phyloP scores from a whole-genome alignment of 495 filamentous ascomycete species.

The Podospora conica region DNA sequence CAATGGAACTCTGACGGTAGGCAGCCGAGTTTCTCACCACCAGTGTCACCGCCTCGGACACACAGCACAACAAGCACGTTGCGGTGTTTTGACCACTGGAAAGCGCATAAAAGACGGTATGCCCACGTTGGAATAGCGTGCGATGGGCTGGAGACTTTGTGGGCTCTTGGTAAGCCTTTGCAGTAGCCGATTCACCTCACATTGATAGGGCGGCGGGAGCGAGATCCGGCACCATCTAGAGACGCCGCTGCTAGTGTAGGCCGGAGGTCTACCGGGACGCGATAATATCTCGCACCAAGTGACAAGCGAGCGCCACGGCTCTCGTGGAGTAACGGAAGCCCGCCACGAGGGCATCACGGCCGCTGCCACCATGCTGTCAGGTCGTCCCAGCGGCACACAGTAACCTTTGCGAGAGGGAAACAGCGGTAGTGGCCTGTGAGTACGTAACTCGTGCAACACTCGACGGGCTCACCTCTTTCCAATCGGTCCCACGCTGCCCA shows the following conservation, averaged over 20 bases:
- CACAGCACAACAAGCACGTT: neutral
- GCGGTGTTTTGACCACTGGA: neutral
- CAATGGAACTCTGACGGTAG: neutral
- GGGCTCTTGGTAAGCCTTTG: neutral
- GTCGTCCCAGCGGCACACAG: neutral
- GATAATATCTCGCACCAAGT: neutral
- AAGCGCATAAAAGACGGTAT: neutral
- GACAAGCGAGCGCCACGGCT: neutral
- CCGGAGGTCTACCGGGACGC: too few species aligned
- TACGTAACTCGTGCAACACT: neutral
- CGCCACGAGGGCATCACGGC: neutral
- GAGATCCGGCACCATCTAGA: neutral
- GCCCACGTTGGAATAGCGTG: neutral
- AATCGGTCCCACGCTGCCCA: neutral
- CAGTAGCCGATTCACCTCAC: neutral
- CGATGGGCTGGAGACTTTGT: neutral
- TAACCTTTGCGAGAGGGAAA: neutral
- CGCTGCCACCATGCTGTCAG: neutral
- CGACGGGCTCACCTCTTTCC: neutral
- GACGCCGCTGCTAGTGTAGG: neutral
- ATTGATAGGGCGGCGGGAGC: neutral
- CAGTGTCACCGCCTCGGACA: neutral
- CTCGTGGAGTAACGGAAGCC: neutral
- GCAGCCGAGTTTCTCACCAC: neutral
- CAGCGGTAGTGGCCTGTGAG: neutral